Percentiles rank a stretch among this genome's conserved stretches.
phyloP scores from a whole-genome alignment of 495 filamentous ascomycete genomes.

The Beverwykella pulmonaria region DNA sequence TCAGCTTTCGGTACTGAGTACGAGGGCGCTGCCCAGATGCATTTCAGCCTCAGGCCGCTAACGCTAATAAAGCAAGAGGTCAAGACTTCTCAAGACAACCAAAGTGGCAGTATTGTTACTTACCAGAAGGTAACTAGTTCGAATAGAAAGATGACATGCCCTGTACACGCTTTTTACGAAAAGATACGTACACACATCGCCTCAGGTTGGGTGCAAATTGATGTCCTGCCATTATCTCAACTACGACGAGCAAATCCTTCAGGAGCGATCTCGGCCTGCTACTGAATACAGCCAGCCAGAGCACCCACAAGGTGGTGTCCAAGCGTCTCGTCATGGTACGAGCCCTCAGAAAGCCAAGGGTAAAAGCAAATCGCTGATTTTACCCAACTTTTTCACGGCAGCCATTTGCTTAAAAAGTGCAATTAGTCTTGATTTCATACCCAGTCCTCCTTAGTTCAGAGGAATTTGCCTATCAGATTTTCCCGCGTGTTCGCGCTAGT shows the following conservation, averaged over 20 bases:
- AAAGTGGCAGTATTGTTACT: too few species aligned
- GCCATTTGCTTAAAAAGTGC: neutral
- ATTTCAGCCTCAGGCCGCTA: neutral
- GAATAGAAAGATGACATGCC: too few species aligned
- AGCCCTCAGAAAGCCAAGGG: neutral
- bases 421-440: neutral
- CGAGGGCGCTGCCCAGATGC: neutral
- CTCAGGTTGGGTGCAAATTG: neutral
- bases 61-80: neutral
- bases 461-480: neutral
- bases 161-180: too few species aligned
- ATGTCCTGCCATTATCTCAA: too few species aligned
- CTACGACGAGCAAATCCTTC: too few species aligned
- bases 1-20: neutral
- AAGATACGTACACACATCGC: neutral
- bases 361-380: neutral
- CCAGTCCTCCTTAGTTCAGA: neutral
- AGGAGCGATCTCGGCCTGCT: neutral
- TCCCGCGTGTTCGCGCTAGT: slow-evolving; percentile 1
- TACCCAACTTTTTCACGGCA: neutral
- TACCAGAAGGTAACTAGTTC: too few species aligned
- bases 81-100: too few species aligned
- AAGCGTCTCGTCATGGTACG: neutral
- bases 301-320: neutral
- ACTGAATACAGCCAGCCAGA: too few species aligned